A percentile compares a stretch with the other conserved stretches of the same genome.
These are phyloP conservation scores for Emydomyces testavorans DNA, from an alignment of 2,329 filamentous ascomycete species.

Conservation along the genomic window DNA sequence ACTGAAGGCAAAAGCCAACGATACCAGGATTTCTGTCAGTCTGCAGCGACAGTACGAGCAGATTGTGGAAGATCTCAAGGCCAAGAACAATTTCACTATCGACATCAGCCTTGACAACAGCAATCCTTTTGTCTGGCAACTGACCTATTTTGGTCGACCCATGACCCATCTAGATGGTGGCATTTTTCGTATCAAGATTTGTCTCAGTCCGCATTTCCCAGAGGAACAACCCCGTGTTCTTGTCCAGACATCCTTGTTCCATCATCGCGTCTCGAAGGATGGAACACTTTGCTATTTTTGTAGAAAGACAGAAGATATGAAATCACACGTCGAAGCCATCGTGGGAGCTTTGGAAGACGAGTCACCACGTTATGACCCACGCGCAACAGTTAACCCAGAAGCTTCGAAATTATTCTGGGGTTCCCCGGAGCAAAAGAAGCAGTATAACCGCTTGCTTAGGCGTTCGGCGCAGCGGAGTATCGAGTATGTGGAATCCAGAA, in stretches of 20 bases:
- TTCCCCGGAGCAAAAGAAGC: slow-evolving; percentile 61
- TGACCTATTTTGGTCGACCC: slow-evolving; percentile 82
- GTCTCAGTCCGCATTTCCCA: slow-evolving; percentile 74
- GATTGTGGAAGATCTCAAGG: slow-evolving; percentile 62
- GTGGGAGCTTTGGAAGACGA: slow-evolving; percentile 78
- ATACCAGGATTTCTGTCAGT: slow-evolving; percentile 67
- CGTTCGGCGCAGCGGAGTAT: slow-evolving; percentile 52
- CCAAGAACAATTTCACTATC: slow-evolving; percentile 56
- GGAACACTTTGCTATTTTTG: slow-evolving; percentile 76
- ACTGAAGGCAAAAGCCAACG: slow-evolving; percentile 48
- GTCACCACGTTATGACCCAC: slow-evolving; percentile 75
- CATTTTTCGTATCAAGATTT: slow-evolving; percentile 68
- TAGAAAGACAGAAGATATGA: slow-evolving; percentile 60
- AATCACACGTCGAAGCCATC: slow-evolving; percentile 72
- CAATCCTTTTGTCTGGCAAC: slow-evolving; percentile 79
- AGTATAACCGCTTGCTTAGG: slow-evolving; percentile 70
- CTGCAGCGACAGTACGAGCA: slow-evolving; percentile 77
- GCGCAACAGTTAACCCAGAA: slow-evolving; percentile 75
- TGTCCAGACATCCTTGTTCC: slow-evolving; percentile 72
- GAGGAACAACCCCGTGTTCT: slow-evolving; percentile 75
- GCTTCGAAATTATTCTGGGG: slow-evolving; percentile 84
- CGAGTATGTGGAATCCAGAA: slow-evolving; percentile 21
- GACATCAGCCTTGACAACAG: slow-evolving; percentile 63
- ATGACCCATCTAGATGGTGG: slow-evolving; percentile 92
- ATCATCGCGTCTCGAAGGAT: slow-evolving; percentile 70